Evolutionary conservation across 306 rosid species (phyloP), one percentile per base, ranked within the genome.

Genomic region (Corylus heterophylla): DNA sequence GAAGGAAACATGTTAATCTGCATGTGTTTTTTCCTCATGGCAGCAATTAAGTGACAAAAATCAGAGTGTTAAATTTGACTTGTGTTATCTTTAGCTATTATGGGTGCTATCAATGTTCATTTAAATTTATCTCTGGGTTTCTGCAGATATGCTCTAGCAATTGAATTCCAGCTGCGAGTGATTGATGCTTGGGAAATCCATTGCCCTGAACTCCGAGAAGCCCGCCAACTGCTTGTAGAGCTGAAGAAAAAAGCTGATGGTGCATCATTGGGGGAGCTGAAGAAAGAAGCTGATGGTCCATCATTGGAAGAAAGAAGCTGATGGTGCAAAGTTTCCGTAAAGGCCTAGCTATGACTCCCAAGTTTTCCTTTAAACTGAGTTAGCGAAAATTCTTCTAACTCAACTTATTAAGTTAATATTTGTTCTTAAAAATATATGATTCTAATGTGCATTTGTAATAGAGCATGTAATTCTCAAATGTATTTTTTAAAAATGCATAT

Each of bases 141-240:
- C 51, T 92, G 86, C 91, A 94, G 98, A 85, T 90, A 86, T 81
- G 80, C 56, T 52, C 90, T 94, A 77, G 96, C 98, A 71, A 79
- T 89, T 29, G 94, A 89, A 85, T 94, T 92, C 83, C 98, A 90
- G 83, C 88, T 90, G 83, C 94, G 82, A 85, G 98, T 85, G 49
- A 83, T 90, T 55, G 92, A 90, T 75, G 98, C 98, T 68, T 94
- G 98, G 97, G 97, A 89, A 81, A 89, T 84, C 78, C 98, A 94
- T 72, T 97, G 98, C 83, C 86, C 88, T 44, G 96, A 94, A 87
- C 91, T 88, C 62, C 80, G 66, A 82, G 98, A 92, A 87, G 96
- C 96, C 67, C 81, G 29, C 17, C 87, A 82, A 69, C 83, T 89
- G 79, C 88, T 94, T 0, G 90, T 86, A 56, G 88, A 87, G 77